phyloP scores from a whole-genome alignment of 1,139 yeast genomes.

The Zygotorulaspora mrakii region DNA sequence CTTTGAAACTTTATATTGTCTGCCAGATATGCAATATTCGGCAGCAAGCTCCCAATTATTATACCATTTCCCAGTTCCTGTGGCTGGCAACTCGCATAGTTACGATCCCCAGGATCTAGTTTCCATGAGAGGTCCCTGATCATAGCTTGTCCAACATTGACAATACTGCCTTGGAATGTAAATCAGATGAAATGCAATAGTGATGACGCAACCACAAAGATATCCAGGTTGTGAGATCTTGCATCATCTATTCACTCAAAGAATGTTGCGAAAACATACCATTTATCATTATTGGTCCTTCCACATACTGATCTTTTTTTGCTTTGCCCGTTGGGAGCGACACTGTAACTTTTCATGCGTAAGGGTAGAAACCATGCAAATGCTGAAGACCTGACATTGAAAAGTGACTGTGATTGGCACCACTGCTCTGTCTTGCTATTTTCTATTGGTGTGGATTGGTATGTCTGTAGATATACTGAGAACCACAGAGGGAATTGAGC shows the following conservation, averaged over 20 bases:
- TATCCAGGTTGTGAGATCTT: no score
- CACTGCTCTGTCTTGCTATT: background rate
- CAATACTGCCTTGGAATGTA: no score
- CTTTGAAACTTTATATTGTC: slow-evolving; percentile 23
- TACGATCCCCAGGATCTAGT: slow-evolving; percentile 3
- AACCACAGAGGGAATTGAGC: slow-evolving; percentile 11
- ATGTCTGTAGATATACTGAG: background rate
- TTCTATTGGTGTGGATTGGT: background rate
- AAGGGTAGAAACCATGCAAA: background rate
- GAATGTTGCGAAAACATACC: no score
- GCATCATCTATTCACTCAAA: no score
- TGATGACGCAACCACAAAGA: no score
- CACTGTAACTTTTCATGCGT: slow-evolving; percentile 1
- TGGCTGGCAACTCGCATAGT: slow-evolving; percentile 24
- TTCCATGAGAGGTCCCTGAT: slow-evolving; percentile 9
- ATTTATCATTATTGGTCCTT: no score
- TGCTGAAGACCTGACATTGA: background rate
- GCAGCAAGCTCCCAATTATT: slow-evolving; percentile 19
- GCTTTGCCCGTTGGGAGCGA: background rate
- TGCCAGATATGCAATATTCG: slow-evolving; percentile 16
- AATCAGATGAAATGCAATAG: no score
- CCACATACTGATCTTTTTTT: no score
- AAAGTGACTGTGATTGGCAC: background rate
- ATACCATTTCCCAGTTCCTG: slow-evolving; percentile 28
- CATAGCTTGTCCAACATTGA: slow-evolving; percentile 4